Evolutionary conservation across 371 early-diverging fungal genomes (phyloP), one percentile per base, ranked within the genome.

Genomic region (Apophysomyces sp.): DNA sequence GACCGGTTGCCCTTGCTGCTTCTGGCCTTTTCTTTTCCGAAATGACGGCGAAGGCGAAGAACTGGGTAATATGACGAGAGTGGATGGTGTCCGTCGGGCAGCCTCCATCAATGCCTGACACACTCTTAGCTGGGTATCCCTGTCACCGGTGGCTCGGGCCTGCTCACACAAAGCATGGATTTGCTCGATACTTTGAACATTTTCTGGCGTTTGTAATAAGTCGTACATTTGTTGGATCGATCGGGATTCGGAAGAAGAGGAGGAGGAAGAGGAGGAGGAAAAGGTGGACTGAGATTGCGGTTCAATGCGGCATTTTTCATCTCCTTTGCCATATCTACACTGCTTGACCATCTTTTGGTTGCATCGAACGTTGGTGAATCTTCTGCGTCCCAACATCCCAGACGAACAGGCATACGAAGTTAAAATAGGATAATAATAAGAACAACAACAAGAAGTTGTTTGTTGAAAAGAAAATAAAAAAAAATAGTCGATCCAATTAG

Each of bases 81-180:
- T 52, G 2, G 31, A 32, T 2, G 41, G 16, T 34, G 52, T 34
- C 32, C 32, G 52, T 26, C 54, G 52, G 0, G 70, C 66, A 16
- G 61, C 39, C 1, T 65, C 62, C 56, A 72, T 72, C 28, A 72
- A 29, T 2, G 29, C 44, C 2, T 65, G 59, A n/a, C 66, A 72
- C 1, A 72, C 37, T 34, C 51, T 55, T 4, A 72, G 55, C 15
- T 65, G 62, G 11, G 57, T 59, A 28, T 53, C 49, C 15, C 52
- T 52, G 44, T 65, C 30, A 21, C 57, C 49, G 16, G 54, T 54
- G 1, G 60, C 57, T 34, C 52, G 49, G 2, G 61, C 65, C 31
- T 55, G 37, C 49, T 65, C 68, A 49, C 58, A 49, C 7, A 72
- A 12, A 13, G 54, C n/a, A 40, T 62, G 60, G 1, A 72, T 58